phyloP scores from a whole-genome alignment of 2,329 filamentous ascomycete genomes.

The Nemania diffusa region DNA sequence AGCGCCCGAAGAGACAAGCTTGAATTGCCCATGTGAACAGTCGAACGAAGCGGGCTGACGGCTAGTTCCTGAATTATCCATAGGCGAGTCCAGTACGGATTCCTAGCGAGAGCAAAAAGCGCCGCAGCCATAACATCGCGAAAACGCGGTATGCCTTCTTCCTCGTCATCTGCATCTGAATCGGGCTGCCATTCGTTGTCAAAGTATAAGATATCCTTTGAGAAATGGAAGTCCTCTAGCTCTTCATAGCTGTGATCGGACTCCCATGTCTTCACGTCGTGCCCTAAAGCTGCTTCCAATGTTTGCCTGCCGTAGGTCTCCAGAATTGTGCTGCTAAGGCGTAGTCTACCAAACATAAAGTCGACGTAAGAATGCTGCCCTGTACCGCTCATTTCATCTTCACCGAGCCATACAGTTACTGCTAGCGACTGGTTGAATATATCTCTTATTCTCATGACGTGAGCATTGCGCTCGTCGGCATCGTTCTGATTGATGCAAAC shows the following conservation, averaged over 20 bases:
- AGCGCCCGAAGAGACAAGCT: not conserved
- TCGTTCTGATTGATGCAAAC: not conserved
- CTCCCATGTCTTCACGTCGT: not conserved
- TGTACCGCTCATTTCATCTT: not conserved
- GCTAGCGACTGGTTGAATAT: not conserved
- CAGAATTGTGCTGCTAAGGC: not conserved
- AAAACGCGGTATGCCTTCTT: not conserved
- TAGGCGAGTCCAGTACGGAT: not conserved
- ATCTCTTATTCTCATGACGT: not conserved
- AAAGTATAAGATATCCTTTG: not conserved
- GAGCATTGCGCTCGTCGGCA: not conserved
- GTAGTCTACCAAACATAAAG: not conserved
- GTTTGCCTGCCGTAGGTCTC: not conserved
- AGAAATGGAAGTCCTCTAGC: not conserved
- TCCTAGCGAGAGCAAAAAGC: not conserved
- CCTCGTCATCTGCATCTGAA: not conserved
- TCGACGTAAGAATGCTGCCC: not conserved
- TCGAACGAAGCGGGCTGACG: not conserved
- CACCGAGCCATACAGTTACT: not conserved
- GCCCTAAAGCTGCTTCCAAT: not conserved
- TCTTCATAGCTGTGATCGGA: not conserved
- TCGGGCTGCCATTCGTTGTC: not conserved
- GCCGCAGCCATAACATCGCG: not conserved
- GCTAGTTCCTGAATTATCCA: not conserved
- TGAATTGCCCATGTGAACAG: not conserved